Base-by-base conservation (phyloP, 305 asterid genomes). In the Lippia alba region DNA sequence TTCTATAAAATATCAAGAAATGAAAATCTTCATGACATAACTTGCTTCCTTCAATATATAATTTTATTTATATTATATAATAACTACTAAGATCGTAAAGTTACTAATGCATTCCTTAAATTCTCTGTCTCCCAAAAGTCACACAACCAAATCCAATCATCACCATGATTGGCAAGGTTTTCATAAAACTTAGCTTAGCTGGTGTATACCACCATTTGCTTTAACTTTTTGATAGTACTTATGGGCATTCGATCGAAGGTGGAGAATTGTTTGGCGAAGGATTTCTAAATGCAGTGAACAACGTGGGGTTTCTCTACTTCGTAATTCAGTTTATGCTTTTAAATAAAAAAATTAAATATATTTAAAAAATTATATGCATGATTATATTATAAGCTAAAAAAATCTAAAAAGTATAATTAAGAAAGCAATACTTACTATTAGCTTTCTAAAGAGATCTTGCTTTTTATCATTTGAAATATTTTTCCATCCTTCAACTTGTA, bases 241-340 rank as follows among this genome's bases (percentile, higher is more conserved):
- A 33, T 58, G 46, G 12, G 46, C 64, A 58, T 32, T 58, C 14
- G 64, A 58, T 1, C 64, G 46, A 58, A 58, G 1, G 46, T 58
- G 45, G 45, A 58, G 46, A 30, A 58, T 5, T 58, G 64, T 58
- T 33, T 58, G 12, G 64, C 64, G 12, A 33, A 58, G 12, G 45
- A 30, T 16, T 34, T 58, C 45, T 40, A 58, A 32, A 58, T 58
- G 7, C 45, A 58, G 5, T 58, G 9, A 8, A 58, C 45, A n/a
- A 32, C 11, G 33, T 58, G 39, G 7, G 39, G 61, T 2, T 56
- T 15, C 14, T 56, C 61, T 12, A 56, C 15, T 12, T 6, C 17
- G 8, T 50, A 50, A 17, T 17, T 50, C 8, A 50, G 17, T 3
- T 50, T 50, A 50, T 14, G 3, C 56, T 50, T 18, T 56, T 1